These are phyloP conservation scores for Colletotrichum chlorophyti DNA, from an alignment of 2,329 filamentous ascomycete genomes.

Conservation along the genomic window DNA sequence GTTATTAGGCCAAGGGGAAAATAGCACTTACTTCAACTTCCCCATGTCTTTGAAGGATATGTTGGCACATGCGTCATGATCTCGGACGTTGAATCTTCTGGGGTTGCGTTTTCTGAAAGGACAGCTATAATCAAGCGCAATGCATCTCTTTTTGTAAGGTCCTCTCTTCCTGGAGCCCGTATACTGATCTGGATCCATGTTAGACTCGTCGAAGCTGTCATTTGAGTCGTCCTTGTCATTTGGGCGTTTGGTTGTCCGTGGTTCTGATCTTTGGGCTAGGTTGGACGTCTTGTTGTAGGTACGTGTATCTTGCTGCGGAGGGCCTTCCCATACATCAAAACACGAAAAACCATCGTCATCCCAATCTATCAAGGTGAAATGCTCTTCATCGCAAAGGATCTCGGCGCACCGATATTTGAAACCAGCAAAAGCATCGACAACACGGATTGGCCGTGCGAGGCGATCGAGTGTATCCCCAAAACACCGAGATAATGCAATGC, in stretches of 20 bases:
- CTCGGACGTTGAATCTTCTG: neutral
- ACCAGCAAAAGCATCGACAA: neutral
- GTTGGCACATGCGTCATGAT: neutral
- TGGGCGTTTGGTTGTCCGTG: neutral
- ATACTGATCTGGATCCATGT: neutral
- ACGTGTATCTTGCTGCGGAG: neutral
- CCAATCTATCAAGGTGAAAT: neutral
- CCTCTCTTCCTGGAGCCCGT: neutral
- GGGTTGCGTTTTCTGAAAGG: constrained; percentile 4
- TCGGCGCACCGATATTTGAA: neutral
- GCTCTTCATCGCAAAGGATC: neutral
- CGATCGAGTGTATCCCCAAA: neutral
- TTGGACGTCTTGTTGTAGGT: neutral
- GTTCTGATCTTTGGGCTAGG: neutral
- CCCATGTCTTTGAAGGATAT: neutral
- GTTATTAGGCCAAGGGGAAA: neutral
- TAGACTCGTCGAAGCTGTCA: neutral
- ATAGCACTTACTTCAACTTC: neutral
- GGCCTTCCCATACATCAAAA: neutral
- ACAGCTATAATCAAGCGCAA: neutral
- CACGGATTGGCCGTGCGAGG: neutral
- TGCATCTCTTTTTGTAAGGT: neutral
- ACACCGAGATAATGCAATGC: neutral
- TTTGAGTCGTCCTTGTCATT: neutral
- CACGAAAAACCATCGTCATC: constrained; percentile 4